These are phyloP conservation scores for Alternaria hordeiaustralica DNA, from an alignment of 2,329 filamentous ascomycete genomes.

Conservation along the genomic window DNA sequence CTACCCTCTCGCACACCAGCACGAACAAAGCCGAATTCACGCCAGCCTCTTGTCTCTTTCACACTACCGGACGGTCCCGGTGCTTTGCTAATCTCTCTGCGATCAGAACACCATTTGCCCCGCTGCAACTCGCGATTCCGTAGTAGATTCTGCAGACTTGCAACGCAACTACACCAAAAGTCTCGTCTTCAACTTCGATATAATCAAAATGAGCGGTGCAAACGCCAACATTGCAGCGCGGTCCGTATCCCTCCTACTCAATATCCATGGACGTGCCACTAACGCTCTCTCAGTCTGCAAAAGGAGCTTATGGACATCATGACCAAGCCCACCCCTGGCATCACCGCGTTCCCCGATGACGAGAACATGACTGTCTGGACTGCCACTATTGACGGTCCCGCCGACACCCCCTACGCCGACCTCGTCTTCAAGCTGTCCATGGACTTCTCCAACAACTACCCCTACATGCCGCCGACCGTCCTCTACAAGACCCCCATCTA, in stretches of 20 bases:
- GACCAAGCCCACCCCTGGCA: conserved; percentile 89
- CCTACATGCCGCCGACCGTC: conserved; percentile 87
- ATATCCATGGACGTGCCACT: conserved; percentile 2
- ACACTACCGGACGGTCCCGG: not conserved
- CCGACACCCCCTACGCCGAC: conserved; percentile 87
- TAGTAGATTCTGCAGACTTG: not conserved
- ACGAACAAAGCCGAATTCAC: not conserved
- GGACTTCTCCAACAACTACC: conserved; percentile 89
- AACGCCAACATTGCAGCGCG: conserved; percentile 57
- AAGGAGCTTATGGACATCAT: conserved; percentile 98
- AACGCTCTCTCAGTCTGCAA: conserved; percentile 71
- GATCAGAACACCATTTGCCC: not conserved
- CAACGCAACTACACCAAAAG: not conserved
- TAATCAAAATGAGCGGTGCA: conserved; percentile 38
- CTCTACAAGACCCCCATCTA: conserved; percentile 99
- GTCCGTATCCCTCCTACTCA: conserved; percentile 37
- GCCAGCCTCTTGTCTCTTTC: not conserved
- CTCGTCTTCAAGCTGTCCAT: conserved; percentile 93
- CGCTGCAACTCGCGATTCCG: not conserved
- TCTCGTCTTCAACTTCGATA: not conserved
- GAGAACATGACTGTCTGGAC: conserved; percentile 87
- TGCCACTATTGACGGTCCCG: conserved; percentile 89
- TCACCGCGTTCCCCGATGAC: conserved; percentile 93
- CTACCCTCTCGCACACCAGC: not conserved
- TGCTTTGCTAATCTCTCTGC: not conserved